Conservation (phyloP, 2,329 filamentous ascomycete species). For the Microsporum canis region DNA sequence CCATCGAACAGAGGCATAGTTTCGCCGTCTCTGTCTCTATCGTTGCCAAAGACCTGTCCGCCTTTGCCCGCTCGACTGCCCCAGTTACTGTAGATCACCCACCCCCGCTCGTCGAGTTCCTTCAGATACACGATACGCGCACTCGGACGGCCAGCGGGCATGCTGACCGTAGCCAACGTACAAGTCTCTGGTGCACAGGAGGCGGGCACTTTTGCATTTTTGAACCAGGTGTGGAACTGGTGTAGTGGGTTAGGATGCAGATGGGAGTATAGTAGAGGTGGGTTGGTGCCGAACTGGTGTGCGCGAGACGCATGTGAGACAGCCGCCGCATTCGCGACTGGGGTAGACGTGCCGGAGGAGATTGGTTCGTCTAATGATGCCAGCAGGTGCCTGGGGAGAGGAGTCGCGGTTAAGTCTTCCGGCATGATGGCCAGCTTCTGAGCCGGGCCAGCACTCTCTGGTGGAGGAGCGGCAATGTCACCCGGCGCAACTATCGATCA, state of each 20-base stretch:
- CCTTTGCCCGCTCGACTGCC: constrained; percentile 50
- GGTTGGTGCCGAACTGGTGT: constrained; percentile 35
- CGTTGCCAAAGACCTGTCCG: constrained; percentile 28
- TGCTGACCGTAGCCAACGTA: constrained; percentile 68
- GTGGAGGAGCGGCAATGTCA: constrained; percentile 24
- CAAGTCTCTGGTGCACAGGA: constrained; percentile 78
- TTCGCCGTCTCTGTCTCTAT: constrained; percentile 4
- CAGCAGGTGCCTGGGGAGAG: neutral
- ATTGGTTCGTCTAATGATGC: constrained; percentile 6
- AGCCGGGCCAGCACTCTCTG: constrained; percentile 9
- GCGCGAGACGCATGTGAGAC: constrained; percentile 31
- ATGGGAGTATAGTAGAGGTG: constrained; percentile 32
- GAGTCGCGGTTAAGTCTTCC: constrained; percentile 5
- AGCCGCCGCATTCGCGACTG: constrained; percentile 26
- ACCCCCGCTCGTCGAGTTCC: constrained; percentile 71
- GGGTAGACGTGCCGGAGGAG: constrained; percentile 27
- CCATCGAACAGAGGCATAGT: neutral
- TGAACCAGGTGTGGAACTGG: constrained; percentile 90
- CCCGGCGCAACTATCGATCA: constrained; percentile 30
- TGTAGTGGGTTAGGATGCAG: constrained; percentile 49
- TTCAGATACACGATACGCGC: constrained; percentile 89
- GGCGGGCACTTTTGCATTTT: constrained; percentile 49
- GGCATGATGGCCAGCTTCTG: constrained; percentile 9
- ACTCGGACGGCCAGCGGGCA: constrained; percentile 74
- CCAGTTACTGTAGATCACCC: constrained; percentile 91